Evolutionary conservation across 257 asterid species (phyloP).

Genomic region (Przewalskia tangutica): DNA sequence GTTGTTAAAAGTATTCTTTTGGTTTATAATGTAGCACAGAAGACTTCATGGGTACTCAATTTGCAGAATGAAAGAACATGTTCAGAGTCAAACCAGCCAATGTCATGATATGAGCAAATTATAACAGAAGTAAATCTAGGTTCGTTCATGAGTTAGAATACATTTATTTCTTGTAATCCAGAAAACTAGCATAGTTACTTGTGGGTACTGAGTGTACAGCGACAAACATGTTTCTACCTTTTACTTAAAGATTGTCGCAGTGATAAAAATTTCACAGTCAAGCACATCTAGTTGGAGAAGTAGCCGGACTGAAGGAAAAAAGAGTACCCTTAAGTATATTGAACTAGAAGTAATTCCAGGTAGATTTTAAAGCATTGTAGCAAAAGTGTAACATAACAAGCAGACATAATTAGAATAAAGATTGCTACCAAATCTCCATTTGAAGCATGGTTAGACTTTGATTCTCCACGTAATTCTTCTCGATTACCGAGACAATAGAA

Average conservation of each 20-base stretch:
- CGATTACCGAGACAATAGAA: constrained; percentile 52
- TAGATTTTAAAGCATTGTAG: neutral
- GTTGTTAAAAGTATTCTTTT: neutral
- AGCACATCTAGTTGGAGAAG: neutral
- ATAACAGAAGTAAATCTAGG: neutral
- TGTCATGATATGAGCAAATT: neutral
- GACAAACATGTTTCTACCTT: neutral
- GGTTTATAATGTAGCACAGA: neutral
- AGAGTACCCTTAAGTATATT: neutral
- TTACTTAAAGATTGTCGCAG: neutral
- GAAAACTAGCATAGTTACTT: neutral
- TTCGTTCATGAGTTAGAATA: neutral
- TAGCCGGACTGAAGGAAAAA: neutral
- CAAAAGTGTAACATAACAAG: neutral
- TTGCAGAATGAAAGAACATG: neutral
- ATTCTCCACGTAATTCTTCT: constrained; percentile 22
- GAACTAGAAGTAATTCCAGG: neutral
- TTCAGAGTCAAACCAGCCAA: neutral
- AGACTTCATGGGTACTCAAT: neutral
- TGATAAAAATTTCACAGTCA: neutral
- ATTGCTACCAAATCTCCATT: constrained; percentile 27
- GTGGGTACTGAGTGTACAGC: neutral
- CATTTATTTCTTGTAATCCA: neutral
- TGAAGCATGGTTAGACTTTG: constrained; percentile 11
- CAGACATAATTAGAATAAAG: neutral